Percentiles rank a stretch among this genome's conserved stretches.
Evolutionary conservation across 2,329 filamentous ascomycete genomes (phyloP).

Genomic region (Fusarium caatingaense): DNA sequence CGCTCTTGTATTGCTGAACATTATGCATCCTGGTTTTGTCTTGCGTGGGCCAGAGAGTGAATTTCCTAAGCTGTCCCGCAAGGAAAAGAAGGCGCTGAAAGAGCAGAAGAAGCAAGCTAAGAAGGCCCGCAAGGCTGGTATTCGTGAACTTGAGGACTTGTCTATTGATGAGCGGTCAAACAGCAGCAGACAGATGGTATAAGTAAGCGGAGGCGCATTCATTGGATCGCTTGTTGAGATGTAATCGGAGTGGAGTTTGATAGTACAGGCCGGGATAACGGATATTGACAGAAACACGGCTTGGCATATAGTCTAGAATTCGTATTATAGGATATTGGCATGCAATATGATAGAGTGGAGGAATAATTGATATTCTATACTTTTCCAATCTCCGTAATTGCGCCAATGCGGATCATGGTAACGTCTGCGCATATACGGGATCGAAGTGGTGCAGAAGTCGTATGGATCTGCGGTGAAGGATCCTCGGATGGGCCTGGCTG

Average conservation of each 20-base stretch:
- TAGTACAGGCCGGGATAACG: neutral
- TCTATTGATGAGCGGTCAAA: constrained; percentile 20
- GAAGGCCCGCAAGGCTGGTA: constrained; percentile 37
- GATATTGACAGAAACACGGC: neutral
- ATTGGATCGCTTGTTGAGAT: neutral
- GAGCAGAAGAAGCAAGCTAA: constrained; percentile 51
- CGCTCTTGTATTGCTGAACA: constrained; percentile 55
- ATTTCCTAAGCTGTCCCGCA: constrained; percentile 55
- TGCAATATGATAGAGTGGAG: constrained; percentile 8
- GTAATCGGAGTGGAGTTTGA: neutral
- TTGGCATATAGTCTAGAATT: constrained; percentile 7
- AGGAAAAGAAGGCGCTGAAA: constrained; percentile 58
- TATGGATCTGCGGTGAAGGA: constrained; percentile 17
- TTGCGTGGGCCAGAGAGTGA: constrained; percentile 59
- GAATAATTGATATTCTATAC: constrained; percentile 6
- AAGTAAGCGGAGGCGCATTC: neutral
- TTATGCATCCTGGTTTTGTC: constrained; percentile 61
- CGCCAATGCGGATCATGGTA: no score
- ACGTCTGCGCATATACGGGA: constrained; percentile 9
- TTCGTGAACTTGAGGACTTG: constrained; percentile 31
- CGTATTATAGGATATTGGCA: neutral
- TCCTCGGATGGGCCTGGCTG: neutral
- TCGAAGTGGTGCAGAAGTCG: constrained; percentile 9
- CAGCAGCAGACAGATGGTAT: constrained; percentile 7
- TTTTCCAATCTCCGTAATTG: neutral